Conservation (phyloP, 176 grass and related monocot genomes). For the Carex cristatella region DNA sequence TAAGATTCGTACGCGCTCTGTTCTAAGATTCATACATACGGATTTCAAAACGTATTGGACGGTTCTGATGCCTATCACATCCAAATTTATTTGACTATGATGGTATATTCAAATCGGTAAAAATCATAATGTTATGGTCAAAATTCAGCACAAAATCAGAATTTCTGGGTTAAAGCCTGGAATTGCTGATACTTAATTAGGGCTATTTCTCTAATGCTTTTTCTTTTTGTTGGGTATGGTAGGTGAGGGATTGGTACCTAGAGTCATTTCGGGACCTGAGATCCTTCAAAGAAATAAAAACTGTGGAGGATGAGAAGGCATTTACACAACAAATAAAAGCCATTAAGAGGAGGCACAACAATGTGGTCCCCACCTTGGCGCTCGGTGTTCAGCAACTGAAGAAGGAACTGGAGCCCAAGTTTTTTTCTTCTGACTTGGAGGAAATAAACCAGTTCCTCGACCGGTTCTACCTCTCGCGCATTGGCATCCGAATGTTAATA, state of each 20-base stretch:
- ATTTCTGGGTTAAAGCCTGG: not conserved
- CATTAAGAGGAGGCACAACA: constrained; percentile 84
- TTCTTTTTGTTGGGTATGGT: constrained; percentile 9
- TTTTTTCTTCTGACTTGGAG: constrained; percentile 37
- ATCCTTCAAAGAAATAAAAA: constrained; percentile 62
- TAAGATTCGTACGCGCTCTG: no score
- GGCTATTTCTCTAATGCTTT: constrained; percentile 8
- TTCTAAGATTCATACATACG: no score
- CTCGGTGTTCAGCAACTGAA: constrained; percentile 87
- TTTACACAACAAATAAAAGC: constrained; percentile 74
- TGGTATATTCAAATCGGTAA: not conserved
- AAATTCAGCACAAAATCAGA: not conserved
- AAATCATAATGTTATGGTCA: not conserved
- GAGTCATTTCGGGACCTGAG: constrained; percentile 84
- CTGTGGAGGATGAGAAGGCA: constrained; percentile 44
- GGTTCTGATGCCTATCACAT: no score
- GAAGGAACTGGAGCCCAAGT: constrained; percentile 46
- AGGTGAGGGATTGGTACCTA: constrained; percentile 93
- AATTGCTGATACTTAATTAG: not conserved
- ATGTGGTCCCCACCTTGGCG: constrained; percentile 88
- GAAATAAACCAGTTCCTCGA: constrained; percentile 86
- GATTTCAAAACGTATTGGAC: no score
- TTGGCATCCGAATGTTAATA: constrained; percentile 96
- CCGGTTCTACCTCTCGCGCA: constrained; percentile 90
- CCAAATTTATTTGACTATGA: not conserved